Evolutionary conservation across 2,329 filamentous ascomycete genomes (phyloP), one percentile per base, ranked within the genome.

Genomic region (Orbilia blumenaviensis): DNA sequence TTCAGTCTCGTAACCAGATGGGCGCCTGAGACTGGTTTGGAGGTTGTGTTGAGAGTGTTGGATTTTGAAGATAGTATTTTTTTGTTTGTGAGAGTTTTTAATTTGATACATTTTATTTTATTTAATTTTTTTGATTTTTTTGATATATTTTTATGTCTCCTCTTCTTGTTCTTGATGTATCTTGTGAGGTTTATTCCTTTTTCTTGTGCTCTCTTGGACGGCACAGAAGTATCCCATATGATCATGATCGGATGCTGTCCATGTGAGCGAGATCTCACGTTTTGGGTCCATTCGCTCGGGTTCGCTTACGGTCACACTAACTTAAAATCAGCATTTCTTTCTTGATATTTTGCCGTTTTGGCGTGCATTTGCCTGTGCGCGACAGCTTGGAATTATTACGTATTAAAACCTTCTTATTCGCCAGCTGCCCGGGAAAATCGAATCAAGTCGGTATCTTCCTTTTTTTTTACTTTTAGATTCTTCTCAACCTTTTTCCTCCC

Each of bases 241-340:
- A n/a, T n/a, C n/a, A n/a, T n/a, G n/a, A n/a, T n/a, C n/a, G n/a
- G 48, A 54, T 38, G 12, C 29, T 14, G 32, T n/a, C 52, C 52
- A 56, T 56, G 52, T 56, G 52, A 32, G 52, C 61, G 14, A 16
- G 38, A 64, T 41, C 60, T 52, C 42, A 50, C 27, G 60, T 27
- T 54, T 44, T 42, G 38, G 23, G 46, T 12, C 50, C 32, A 67
- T 67, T 46, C 23, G 64, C 42, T 68, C 64, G 64, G 52, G 41
- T 60, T 41, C 14, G 32, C 38, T 56, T 56, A 10, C 52, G n/a
- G n/a, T n/a, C n/a, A 6, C 5, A 12, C 32, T 5, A 34, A 12
- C 6, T 12, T 34, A 6, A 12, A 34, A 34, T 5, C n/a, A n/a
- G 36, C 14, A 7, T 41, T 41, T 8, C 21, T 29, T 18, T 25